Base-by-base conservation (phyloP, 2,329 filamentous ascomycete species). In the Aspergillus neotritici region DNA sequence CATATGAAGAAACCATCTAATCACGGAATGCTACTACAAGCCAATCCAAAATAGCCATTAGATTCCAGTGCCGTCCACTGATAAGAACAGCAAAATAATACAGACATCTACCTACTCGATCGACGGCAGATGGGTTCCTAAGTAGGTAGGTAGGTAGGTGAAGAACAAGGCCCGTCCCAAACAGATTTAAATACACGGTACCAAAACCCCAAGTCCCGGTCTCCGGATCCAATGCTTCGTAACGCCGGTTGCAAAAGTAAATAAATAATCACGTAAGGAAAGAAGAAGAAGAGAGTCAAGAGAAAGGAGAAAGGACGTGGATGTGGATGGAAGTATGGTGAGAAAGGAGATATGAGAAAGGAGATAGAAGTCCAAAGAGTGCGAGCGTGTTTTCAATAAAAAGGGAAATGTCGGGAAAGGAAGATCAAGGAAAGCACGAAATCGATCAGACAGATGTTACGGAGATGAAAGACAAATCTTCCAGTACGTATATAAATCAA, bases 181-280 rank as follows among this genome's bases (percentile, higher is more conserved):
- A 39, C 43, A 46, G 48, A n/a, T n/a, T n/a, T n/a, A 43, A 51
- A 40, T 41, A 47, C 48, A 45, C 47, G 51, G 44, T 43, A 50
- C 49, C 47, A 52, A 55, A 55, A 25, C 21, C 50, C 53, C 55
- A 53, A 54, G 54, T 49, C 50, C 61, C 58, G 43, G 61, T 63
- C 44, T 58, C 56, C 53, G 50, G 53, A 57, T 52, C 53, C 51
- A 55, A 62, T 63, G 60, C 60, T 58, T 57, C 53, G 60, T 43
- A 65, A 65, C 62, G 60, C 62, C 62, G 36, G 49, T 41, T 51
- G 43, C 50, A 53, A 50, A 36, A 43, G 44, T 43, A 46, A 50
- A 25, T 42, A 51, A 25, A 43, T 37, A 43, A 32, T 21, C 45
- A 48, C 43, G 49, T 34, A 41, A 52, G 42, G 12, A 42, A 40